Conservation (phyloP, 352 stramenopile species). For the Halophytophthora polymorphica region DNA sequence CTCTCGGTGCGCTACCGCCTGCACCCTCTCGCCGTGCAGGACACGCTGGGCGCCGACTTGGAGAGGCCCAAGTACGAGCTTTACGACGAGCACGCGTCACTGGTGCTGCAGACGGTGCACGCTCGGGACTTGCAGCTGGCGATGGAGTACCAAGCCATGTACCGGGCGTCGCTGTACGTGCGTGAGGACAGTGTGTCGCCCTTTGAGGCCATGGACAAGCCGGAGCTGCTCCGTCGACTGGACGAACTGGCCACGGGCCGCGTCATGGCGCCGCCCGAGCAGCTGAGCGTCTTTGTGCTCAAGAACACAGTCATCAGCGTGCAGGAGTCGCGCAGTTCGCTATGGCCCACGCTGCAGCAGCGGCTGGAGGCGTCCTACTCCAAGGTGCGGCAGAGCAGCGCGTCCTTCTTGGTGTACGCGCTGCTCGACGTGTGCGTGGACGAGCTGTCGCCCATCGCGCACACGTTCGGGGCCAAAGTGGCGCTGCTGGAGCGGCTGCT, state of each 20-base stretch:
- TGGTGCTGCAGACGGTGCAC: slow-evolving; percentile 72
- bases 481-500: slow-evolving; percentile 67
- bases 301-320: slow-evolving; percentile 75
- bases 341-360: slow-evolving; percentile 61
- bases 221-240: slow-evolving; percentile 56
- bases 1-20: slow-evolving; percentile 82
- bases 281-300: slow-evolving; percentile 75
- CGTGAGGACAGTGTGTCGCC: slow-evolving; percentile 40
- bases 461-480: slow-evolving; percentile 72
- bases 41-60: slow-evolving; percentile 73
- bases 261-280: slow-evolving; percentile 73
- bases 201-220: slow-evolving; percentile 66
- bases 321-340: slow-evolving; percentile 44
- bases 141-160: slow-evolving; percentile 70
- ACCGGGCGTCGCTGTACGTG: slow-evolving; percentile 65
- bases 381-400: slow-evolving; percentile 74
- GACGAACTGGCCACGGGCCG: slow-evolving; percentile 50
- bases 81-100: slow-evolving; percentile 81
- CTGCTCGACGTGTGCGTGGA: slow-evolving; percentile 84
- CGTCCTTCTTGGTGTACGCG: slow-evolving; percentile 69
- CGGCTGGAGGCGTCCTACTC: slow-evolving; percentile 78
- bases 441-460: slow-evolving; percentile 70
- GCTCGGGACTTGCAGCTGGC: slow-evolving; percentile 48
- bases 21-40: slow-evolving; percentile 82
- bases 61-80: slow-evolving; percentile 84